Evolutionary conservation across 2,329 filamentous ascomycete species (phyloP).

Genomic region (Eutypa lata): DNA sequence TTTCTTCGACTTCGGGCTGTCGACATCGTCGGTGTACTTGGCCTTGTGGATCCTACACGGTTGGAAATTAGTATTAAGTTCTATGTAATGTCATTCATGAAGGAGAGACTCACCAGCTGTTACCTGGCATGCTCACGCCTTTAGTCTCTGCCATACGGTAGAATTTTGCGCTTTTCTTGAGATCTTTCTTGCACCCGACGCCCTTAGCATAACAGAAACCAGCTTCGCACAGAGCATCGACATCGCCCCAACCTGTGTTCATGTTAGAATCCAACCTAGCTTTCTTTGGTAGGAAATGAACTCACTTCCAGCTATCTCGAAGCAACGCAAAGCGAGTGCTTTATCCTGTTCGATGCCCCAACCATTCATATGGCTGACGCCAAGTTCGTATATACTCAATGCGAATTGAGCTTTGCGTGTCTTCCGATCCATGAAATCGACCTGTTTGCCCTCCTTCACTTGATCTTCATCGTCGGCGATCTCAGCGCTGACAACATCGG

Average conservation of each 20-base stretch:
- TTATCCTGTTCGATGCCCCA: conserved; percentile 97
- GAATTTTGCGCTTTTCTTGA: conserved; percentile 89
- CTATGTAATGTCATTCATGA: background rate
- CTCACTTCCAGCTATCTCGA: conserved; percentile 88
- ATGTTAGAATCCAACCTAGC: conserved; percentile 20
- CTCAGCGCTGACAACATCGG: conserved; percentile 77
- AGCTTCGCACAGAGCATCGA: conserved; percentile 88
- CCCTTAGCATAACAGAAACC: conserved; percentile 96
- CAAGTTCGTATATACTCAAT: conserved; percentile 91
- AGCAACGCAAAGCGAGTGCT: conserved; percentile 80
- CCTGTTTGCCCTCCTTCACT: conserved; percentile 58
- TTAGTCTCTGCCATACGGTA: conserved; percentile 89
- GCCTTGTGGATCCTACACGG: conserved; percentile 84
- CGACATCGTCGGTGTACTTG: conserved; percentile 75
- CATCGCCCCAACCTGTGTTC: conserved; percentile 77
- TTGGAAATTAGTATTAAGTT: conserved; percentile 9
- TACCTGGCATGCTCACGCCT: conserved; percentile 96
- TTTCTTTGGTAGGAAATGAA: conserved; percentile 16
- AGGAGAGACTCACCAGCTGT: conserved; percentile 76
- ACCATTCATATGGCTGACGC: conserved; percentile 95
- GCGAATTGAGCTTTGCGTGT: conserved; percentile 91
- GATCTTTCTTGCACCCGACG: conserved; percentile 89
- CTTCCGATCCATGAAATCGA: conserved; percentile 69
- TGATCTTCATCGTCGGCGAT: conserved; percentile 77
- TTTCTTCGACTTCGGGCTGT: conserved; percentile 56